A percentile compares a stretch with the other conserved stretches of the same genome.
Evolutionary conservation across 768 basidiomycete genomes (phyloP).

Genomic region (Peribolospora kevripleyi): DNA sequence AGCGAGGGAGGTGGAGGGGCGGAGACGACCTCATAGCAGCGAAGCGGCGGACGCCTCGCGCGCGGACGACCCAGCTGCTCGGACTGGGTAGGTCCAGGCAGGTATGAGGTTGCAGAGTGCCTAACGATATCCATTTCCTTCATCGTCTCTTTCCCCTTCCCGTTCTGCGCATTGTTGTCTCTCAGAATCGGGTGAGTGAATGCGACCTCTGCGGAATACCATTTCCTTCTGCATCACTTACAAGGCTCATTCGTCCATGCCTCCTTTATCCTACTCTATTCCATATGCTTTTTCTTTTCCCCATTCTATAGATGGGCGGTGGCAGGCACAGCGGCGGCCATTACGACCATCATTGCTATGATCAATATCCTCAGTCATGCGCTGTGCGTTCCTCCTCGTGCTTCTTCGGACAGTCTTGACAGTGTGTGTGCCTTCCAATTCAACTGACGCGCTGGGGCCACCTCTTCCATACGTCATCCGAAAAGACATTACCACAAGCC

Average conservation of each 20-base stretch:
- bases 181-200: background rate
- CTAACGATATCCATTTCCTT: constrained; percentile 5
- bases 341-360: no score
- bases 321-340: no score
- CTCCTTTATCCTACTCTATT: constrained; percentile 3
- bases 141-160: background rate
- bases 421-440: no score
- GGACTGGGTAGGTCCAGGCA: background rate
- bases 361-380: no score
- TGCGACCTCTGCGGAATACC: no score
- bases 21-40: constrained; percentile 3
- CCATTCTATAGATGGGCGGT: no score
- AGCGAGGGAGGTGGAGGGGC: constrained; percentile 4
- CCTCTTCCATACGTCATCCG: no score
- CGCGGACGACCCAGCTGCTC: background rate
- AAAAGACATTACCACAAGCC: no score
- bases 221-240: background rate
- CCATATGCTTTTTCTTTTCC: background rate
- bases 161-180: background rate
- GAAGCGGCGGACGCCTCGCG: background rate
- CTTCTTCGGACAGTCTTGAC: no score
- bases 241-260: constrained; percentile 5
- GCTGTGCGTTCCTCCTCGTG: no score
- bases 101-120: constrained; percentile 5
- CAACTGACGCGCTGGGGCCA: no score